Base-by-base conservation (phyloP, 129 eudicot species). In the Centaurea solstitialis region DNA sequence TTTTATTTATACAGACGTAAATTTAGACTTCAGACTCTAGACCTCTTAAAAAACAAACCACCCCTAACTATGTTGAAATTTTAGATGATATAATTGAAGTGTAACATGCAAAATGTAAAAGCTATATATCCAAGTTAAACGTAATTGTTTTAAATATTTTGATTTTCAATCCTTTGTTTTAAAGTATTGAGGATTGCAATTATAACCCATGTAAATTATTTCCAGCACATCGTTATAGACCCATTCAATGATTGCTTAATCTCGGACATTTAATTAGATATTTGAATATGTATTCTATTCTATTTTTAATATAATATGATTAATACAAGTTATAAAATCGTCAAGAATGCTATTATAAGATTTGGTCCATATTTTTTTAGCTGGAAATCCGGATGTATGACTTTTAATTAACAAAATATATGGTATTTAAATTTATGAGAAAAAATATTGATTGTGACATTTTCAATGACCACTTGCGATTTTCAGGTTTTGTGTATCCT, bases 401-500 rank as follows among this genome's bases (percentile, higher is more conserved):
- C 21, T 53, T 53, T 15, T 53, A 15, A 53, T 53, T 1, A 18
- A 6, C 21, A 53, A 53, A 15, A 17, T 53, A 5, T 17, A 17
- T 15, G 21, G 62, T 53, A 17, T 10, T 53, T 53, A 17, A 41
- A 7, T 41, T 41, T 53, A 15, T 53, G 7, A 53, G 7, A 6
- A 53, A 53, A 53, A 17, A 3, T 53, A 3, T 53, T 53, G 65
- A 57, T 53, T 8, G 59, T 57, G 65, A 57, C 21, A 5, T 17
- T 50, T 33, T 33, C 4, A 17, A 9, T 6, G 65, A 2, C 30
- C 30, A 26, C 30, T 26, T 26, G 30, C 30, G 2, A 26, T 26
- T 85, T 66, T 67, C 81, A 67, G 95, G 92, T 10, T 86, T 90
- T 38, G 95, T 90, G 15, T 90, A 90, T 82, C 95, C 95, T 1